phyloP scores from a whole-genome alignment of 1,139 yeast species.

The Hemisphaericaspora lyxosophila region DNA sequence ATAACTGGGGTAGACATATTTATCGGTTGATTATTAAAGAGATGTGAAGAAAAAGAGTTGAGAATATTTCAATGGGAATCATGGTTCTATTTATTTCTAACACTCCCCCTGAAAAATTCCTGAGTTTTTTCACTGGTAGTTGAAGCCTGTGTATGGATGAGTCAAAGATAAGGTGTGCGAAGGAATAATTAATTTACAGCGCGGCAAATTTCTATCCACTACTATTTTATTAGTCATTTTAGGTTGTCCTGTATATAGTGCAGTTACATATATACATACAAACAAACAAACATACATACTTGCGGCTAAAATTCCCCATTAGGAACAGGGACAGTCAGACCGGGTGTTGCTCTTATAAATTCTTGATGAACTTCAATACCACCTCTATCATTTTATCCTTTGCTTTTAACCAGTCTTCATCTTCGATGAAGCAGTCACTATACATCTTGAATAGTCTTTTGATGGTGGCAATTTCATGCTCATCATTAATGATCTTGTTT shows the following conservation, averaged over 20 bases:
- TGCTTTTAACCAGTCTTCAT: constrained; percentile 27
- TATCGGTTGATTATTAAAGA: too few species aligned
- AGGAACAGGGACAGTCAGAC: background rate
- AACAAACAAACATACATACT: constrained; percentile 4
- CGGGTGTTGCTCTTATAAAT: too few species aligned
- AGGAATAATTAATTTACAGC: too few species aligned
- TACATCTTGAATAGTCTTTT: constrained; percentile 52
- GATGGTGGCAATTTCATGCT: constrained; percentile 41
- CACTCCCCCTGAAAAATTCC: too few species aligned
- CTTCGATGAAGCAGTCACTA: constrained; percentile 51
- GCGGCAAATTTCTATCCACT: too few species aligned
- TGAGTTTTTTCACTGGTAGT: too few species aligned
- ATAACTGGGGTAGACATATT: constrained; percentile 39
- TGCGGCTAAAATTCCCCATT: constrained; percentile 7
- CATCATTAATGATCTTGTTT: constrained; percentile 41
- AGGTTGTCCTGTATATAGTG: background rate
- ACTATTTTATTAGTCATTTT: background rate
- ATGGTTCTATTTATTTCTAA: too few species aligned
- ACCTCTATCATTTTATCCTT: constrained; percentile 7
- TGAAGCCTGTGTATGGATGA: background rate
- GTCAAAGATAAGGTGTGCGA: constrained; percentile 1
- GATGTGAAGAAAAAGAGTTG: too few species aligned
- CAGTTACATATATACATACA: background rate
- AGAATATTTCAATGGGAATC: too few species aligned
- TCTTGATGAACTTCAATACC: constrained; percentile 10